These are phyloP conservation scores for Irpex sp. DNA, from an alignment of 1,284 basidiomycete genomes.

Conservation along the genomic window DNA sequence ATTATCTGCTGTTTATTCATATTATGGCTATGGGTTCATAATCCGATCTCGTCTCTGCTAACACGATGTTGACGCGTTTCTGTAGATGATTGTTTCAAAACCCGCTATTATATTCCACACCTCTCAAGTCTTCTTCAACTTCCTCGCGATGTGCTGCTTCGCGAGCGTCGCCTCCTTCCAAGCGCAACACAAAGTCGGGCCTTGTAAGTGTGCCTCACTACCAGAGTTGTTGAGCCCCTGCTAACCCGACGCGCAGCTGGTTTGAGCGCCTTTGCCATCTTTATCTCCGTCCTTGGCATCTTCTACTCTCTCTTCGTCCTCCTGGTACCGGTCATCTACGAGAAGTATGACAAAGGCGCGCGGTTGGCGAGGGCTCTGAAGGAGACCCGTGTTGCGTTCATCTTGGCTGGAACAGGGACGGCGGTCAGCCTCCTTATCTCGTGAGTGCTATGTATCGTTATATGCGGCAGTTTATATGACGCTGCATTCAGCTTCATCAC, in stretches of 20 bases:
- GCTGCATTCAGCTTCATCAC: conserved; percentile 55
- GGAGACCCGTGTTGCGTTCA: conserved; percentile 78
- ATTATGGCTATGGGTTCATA: conserved; percentile 62
- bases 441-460: conserved; percentile 37
- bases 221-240: background rate
- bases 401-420: conserved; percentile 69
- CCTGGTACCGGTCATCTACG: conserved; percentile 77
- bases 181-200: conserved; percentile 75
- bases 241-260: conserved; percentile 54
- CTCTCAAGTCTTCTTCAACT: conserved; percentile 83
- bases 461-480: conserved; percentile 6
- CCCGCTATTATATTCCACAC: conserved; percentile 71
- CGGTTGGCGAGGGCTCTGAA: conserved; percentile 75
- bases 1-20: conserved; percentile 59
- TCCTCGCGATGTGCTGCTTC: conserved; percentile 85
- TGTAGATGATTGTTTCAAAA: conserved; percentile 81
- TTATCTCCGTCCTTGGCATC: conserved; percentile 69
- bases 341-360: conserved; percentile 78
- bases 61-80: conserved; percentile 18
- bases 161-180: conserved; percentile 86
- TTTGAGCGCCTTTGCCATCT: conserved; percentile 81
- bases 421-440: conserved; percentile 69
- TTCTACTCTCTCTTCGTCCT: conserved; percentile 71
- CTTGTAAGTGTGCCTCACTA: conserved; percentile 56
- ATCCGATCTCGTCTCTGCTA: conserved; percentile 14